Conservation (phyloP, 2,329 filamentous ascomycete species). For the Apiospora rasikravindrae region DNA sequence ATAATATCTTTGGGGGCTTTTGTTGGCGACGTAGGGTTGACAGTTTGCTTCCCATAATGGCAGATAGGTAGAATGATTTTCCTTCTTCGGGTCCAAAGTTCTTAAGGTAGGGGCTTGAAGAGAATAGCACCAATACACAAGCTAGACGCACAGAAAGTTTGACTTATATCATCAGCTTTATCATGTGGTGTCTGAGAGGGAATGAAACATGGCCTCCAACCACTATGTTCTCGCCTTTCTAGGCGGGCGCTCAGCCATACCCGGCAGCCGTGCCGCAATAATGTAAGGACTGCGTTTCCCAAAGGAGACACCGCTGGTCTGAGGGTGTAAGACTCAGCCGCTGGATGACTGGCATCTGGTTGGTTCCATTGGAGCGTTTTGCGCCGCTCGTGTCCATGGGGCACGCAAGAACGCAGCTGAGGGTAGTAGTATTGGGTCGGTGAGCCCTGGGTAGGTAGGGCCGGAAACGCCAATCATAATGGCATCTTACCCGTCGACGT, state of each 20-base stretch:
- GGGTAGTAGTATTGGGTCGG: neutral
- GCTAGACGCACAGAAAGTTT: neutral
- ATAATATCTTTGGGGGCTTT: neutral
- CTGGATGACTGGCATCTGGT: neutral
- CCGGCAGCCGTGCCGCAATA: neutral
- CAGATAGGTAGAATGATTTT: neutral
- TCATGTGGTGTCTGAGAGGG: neutral
- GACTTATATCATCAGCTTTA: neutral
- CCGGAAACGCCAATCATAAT: neutral
- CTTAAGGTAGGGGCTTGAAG: neutral
- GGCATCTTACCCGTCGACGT: neutral
- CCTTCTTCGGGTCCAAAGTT: neutral
- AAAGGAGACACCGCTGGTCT: neutral
- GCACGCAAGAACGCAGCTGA: neutral
- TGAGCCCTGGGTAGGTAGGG: neutral
- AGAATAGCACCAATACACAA: neutral
- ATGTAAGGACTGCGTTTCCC: neutral
- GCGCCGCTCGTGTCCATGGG: neutral
- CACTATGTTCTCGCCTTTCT: neutral
- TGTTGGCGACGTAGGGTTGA: constrained; percentile 7
- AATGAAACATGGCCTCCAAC: neutral
- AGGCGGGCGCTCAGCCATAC: neutral
- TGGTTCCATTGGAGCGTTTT: neutral
- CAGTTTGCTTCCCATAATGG: constrained; percentile 7
- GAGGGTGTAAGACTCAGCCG: neutral